Evolutionary conservation across 2,329 filamentous ascomycete species (phyloP).

Genomic region (Beauveria brongniartii): DNA sequence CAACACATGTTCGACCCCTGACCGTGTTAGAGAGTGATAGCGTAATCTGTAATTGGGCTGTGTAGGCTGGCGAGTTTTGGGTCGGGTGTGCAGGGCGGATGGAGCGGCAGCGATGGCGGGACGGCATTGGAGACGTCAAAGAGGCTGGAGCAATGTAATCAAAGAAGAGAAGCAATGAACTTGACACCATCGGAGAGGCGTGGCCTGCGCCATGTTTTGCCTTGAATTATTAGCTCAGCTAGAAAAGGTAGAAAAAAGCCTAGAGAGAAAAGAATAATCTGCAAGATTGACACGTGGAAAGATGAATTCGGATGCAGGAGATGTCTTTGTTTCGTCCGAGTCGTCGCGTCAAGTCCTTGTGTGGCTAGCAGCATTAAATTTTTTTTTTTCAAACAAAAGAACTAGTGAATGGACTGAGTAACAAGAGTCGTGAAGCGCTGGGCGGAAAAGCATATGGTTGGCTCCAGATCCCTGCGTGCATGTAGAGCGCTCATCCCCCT

Average conservation of each 20-base stretch:
- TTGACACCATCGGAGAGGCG: background rate
- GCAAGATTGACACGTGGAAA: background rate
- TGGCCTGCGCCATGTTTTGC: background rate
- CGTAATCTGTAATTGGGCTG: background rate
- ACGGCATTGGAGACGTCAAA: background rate
- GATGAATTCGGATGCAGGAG: background rate
- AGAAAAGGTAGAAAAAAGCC: too few species aligned
- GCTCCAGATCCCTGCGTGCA: background rate
- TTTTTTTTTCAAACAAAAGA: background rate
- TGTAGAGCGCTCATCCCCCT: background rate
- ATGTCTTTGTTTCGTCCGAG: background rate
- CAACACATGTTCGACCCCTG: background rate
- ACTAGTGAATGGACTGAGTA: background rate
- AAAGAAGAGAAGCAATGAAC: background rate
- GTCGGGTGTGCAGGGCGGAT: background rate
- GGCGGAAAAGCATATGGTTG: background rate
- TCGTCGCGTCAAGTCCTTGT: background rate
- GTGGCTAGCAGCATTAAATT: background rate
- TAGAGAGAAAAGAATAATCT: too few species aligned
- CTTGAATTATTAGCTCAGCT: background rate
- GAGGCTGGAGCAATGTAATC: background rate
- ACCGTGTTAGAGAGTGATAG: background rate
- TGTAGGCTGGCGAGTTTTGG: background rate
- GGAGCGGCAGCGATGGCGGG: background rate
- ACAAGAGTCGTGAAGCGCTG: background rate